A percentile compares a stretch with the other conserved stretches of the same genome.
Evolutionary conservation across 192 early-diverging fungal species (phyloP).

Genomic region (Coemansia sp.): DNA sequence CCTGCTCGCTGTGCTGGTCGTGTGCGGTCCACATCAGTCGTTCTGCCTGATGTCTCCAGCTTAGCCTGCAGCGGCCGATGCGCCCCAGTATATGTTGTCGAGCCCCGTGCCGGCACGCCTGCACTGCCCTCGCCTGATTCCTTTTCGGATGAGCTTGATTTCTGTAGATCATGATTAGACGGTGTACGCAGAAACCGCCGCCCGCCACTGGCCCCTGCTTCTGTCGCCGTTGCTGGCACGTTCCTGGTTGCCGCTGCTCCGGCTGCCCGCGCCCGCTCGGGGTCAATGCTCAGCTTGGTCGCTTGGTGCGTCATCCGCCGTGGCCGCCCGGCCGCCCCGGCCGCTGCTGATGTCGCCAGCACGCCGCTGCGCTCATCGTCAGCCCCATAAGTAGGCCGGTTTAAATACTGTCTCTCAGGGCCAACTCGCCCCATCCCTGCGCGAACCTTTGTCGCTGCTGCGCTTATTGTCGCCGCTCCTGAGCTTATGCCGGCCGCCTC

Average conservation of each 20-base stretch:
- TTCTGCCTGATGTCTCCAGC: slow-evolving; percentile 32
- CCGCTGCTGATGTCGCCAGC: slow-evolving; percentile 40
- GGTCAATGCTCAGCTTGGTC: slow-evolving; percentile 42
- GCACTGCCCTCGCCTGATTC: slow-evolving; percentile 15
- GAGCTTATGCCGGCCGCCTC: slow-evolving; percentile 10
- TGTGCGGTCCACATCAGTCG: slow-evolving; percentile 19
- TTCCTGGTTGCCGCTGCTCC: slow-evolving; percentile 16
- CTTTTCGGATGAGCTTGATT: slow-evolving; percentile 33
- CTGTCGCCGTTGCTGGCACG: slow-evolving; percentile 39
- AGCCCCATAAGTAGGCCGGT: slow-evolving; percentile 16
- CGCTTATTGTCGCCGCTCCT: slow-evolving; percentile 43
- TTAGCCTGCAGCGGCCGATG: slow-evolving; percentile 49
- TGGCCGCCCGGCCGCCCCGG: slow-evolving; percentile 47
- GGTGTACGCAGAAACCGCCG: slow-evolving; percentile 37
- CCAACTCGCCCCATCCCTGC: slow-evolving; percentile 21
- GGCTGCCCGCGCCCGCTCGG: slow-evolving; percentile 35
- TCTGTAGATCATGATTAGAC: slow-evolving; percentile 17
- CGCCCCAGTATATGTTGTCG: slow-evolving; percentile 13
- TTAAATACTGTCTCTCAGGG: slow-evolving; percentile 24
- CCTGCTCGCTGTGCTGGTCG: slow-evolving; percentile 22
- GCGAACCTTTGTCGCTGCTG: slow-evolving; percentile 29
- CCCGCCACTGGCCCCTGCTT: slow-evolving; percentile 21
- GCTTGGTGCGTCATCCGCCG: slow-evolving; percentile 56
- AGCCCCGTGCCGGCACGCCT: not conserved
- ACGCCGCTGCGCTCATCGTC: slow-evolving; percentile 21